These are phyloP conservation scores for Buxus sempervirens DNA, from an alignment of 164 flowering plant genomes.

Conservation along the genomic window DNA sequence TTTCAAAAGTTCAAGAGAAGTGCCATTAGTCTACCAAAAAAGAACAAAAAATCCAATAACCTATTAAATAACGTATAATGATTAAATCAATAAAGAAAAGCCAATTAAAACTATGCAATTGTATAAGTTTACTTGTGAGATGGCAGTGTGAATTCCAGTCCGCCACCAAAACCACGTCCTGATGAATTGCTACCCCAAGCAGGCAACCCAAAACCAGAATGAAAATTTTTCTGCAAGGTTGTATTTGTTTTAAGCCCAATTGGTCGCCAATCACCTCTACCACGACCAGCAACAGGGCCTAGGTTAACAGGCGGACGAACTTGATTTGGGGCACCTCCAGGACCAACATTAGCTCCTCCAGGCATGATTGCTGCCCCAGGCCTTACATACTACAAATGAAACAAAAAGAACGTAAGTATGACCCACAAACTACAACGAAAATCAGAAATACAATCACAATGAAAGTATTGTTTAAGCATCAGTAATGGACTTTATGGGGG, in stretches of 20 bases:
- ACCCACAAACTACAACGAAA: slow-evolving; percentile 10
- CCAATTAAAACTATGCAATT: background rate
- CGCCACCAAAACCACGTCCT: slow-evolving; percentile 76
- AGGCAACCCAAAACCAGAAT: slow-evolving; percentile 59
- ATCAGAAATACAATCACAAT: background rate
- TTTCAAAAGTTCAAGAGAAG: background rate
- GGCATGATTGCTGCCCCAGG: slow-evolving; percentile 84
- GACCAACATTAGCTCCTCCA: slow-evolving; percentile 44
- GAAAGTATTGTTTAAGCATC: background rate
- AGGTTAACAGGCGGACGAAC: slow-evolving; percentile 64
- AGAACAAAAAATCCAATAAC: background rate
- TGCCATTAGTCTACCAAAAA: background rate
- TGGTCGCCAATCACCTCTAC: slow-evolving; percentile 74
- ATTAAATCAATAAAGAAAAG: background rate
- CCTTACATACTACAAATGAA: slow-evolving; percentile 78
- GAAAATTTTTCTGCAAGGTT: slow-evolving; percentile 60
- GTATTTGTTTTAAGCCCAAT: slow-evolving; percentile 46
- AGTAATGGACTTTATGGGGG: background rate
- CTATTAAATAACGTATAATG: background rate
- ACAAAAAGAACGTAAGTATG: background rate
- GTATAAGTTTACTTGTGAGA: slow-evolving; percentile 78
- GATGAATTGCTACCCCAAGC: slow-evolving; percentile 57
- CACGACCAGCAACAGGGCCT: slow-evolving; percentile 48
- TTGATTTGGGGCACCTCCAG: slow-evolving; percentile 63
- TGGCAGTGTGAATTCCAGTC: slow-evolving; percentile 94